phyloP scores from a whole-genome alignment of 495 filamentous ascomycete species.

The Sphaerosporella brunnea region DNA sequence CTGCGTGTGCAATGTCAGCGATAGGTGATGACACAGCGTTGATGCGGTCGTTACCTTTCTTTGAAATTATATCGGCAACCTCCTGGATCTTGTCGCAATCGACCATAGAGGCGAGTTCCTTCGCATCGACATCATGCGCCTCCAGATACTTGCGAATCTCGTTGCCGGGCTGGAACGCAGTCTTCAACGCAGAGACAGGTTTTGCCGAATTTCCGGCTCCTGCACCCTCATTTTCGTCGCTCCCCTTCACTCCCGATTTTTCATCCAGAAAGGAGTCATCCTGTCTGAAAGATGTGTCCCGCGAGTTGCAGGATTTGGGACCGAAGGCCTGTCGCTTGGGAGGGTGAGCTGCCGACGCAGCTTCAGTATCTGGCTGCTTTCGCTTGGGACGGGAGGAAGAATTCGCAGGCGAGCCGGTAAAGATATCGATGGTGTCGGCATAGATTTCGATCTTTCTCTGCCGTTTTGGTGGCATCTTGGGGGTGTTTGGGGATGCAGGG shows the following conservation, averaged over 20 bases:
- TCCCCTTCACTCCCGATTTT: too few relatives aligned
- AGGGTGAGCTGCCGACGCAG: neutral
- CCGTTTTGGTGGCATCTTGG: conserved; percentile 4
- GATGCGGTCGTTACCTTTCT: conserved; percentile 1
- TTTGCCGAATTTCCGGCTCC: too few relatives aligned
- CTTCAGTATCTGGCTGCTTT: neutral
- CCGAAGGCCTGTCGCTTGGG: conserved; percentile 1
- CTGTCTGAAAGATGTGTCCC: neutral
- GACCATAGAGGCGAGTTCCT: neutral
- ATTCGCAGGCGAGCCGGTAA: neutral
- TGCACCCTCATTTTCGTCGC: too few relatives aligned
- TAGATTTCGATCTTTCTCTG: neutral
- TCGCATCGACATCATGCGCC: neutral
- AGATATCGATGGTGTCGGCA: neutral
- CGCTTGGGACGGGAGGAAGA: neutral
- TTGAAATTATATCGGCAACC: conserved; percentile 17
- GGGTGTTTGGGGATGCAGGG: too few relatives aligned
- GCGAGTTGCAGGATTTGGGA: neutral
- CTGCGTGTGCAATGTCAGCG: neutral
- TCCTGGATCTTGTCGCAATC: conserved; percentile 11
- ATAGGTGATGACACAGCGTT: too few relatives aligned
- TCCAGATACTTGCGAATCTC: neutral
- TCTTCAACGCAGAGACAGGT: neutral
- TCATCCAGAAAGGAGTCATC: too few relatives aligned
- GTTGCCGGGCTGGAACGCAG: neutral